Evolutionary conservation across 148 eudicot genomes (phyloP).

Genomic region (Chenopodium quinoa): DNA sequence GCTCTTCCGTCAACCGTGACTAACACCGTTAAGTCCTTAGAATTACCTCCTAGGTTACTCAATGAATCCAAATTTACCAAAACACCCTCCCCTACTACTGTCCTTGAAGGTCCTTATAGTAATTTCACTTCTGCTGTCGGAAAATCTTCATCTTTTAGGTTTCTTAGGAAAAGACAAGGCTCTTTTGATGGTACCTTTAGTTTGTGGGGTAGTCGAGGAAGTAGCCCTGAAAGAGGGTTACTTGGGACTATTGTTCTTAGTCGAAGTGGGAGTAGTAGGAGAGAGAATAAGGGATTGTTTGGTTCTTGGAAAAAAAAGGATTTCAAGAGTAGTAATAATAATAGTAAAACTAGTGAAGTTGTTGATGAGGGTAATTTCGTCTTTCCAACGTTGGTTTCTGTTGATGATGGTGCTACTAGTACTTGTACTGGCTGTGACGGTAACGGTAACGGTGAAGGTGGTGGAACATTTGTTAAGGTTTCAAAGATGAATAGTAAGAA

Average conservation of each 20-base stretch:
- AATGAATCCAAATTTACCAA: constrained; percentile 30
- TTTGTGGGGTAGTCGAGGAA: constrained; percentile 21
- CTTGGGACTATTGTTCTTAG: constrained; percentile 24
- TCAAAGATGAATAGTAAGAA: constrained; percentile 29
- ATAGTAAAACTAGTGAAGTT: constrained; percentile 3
- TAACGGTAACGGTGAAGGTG: constrained; percentile 10
- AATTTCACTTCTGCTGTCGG: constrained; percentile 18
- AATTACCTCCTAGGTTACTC: constrained; percentile 11
- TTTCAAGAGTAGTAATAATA: not conserved
- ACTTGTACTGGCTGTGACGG: not conserved
- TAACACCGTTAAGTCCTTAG: not conserved
- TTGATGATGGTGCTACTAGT: constrained; percentile 8
- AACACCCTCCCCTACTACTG: constrained; percentile 70
- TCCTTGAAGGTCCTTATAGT: constrained; percentile 50
- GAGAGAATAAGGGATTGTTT: constrained; percentile 37
- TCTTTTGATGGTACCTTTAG: constrained; percentile 37
- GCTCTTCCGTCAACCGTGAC: constrained; percentile 19
- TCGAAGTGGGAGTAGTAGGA: constrained; percentile 17
- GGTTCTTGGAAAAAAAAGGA: constrained; percentile 37
- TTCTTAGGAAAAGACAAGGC: constrained; percentile 32
- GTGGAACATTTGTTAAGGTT: constrained; percentile 20
- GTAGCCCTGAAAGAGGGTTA: constrained; percentile 48
- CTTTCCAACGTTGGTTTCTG: constrained; percentile 26
- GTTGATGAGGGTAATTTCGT: constrained; percentile 42
- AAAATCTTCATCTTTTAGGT: constrained; percentile 52